These are phyloP conservation scores for Backusella liffmaniae DNA, from an alignment of 192 early-diverging fungal genomes.

Conservation along the genomic window DNA sequence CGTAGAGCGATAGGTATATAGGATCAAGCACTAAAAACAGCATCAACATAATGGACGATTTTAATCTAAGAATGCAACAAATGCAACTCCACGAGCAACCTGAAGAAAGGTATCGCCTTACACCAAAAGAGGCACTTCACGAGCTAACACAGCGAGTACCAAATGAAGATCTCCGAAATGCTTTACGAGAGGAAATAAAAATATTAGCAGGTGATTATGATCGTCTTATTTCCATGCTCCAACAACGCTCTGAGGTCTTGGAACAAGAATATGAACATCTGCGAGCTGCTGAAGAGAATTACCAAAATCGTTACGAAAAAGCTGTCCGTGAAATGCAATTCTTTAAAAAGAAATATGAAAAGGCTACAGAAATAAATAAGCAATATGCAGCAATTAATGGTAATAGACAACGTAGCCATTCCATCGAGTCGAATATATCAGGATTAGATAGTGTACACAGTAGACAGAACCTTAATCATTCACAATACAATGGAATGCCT, in stretches of 20 bases:
- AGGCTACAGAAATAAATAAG: conserved; percentile 2
- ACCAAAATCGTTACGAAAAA: conserved; percentile 30
- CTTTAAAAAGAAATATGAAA: conserved; percentile 28
- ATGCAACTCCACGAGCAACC: conserved; percentile 13
- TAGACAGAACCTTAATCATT: not conserved
- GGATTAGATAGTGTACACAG: not conserved
- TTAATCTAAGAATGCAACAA: not conserved
- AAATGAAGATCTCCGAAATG: conserved; percentile 19
- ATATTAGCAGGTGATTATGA: conserved; percentile 16
- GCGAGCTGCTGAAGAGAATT: not conserved
- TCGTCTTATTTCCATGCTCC: conserved; percentile 14
- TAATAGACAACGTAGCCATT: conserved; percentile 1
- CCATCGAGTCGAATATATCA: conserved; percentile 14
- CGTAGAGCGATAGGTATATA: not conserved
- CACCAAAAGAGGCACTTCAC: conserved; percentile 15
- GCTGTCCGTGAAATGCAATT: conserved; percentile 37
- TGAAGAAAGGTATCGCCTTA: not conserved
- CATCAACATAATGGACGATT: not conserved
- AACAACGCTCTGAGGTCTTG: conserved; percentile 26
- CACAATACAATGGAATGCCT: not conserved
- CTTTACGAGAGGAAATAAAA: conserved; percentile 15
- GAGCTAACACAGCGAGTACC: conserved; percentile 17
- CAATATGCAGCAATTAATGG: not conserved
- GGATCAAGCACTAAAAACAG: not conserved
- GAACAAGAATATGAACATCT: conserved; percentile 27